Percentiles rank a stretch among this genome's conserved stretches.
Evolutionary conservation across 768 basidiomycete species (phyloP).

Genomic region (Leccinum longicurvipes): DNA sequence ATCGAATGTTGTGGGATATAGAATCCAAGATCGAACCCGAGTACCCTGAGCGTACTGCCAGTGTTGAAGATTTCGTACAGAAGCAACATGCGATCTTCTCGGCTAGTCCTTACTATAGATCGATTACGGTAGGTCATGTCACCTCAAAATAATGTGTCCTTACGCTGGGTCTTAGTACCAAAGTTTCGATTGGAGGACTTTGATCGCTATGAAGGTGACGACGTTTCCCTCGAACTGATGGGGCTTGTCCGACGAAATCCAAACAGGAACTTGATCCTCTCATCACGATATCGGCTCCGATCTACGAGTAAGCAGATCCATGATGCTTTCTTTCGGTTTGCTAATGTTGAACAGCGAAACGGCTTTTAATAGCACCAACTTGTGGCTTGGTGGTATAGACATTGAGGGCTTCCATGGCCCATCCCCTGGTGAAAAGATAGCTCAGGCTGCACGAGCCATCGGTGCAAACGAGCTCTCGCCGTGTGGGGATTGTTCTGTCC

Average conservation of each 20-base stretch:
- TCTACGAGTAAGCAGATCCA: conserved; percentile 51
- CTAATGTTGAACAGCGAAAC: conserved; percentile 35
- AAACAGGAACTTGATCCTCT: conserved; percentile 51
- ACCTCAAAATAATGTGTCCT: background rate
- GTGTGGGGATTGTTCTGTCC: conserved; percentile 40
- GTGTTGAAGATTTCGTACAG: conserved; percentile 58
- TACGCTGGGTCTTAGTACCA: conserved; percentile 51
- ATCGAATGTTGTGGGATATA: conserved; percentile 67
- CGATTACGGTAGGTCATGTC: conserved; percentile 54
- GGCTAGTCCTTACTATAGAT: conserved; percentile 54
- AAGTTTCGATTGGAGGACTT: conserved; percentile 79
- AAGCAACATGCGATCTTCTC: conserved; percentile 58
- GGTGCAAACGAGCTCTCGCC: conserved; percentile 67
- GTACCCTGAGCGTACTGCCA: conserved; percentile 47
- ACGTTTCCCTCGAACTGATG: background rate
- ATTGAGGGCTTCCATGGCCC: conserved; percentile 63
- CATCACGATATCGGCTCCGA: conserved; percentile 60
- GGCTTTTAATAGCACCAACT: conserved; percentile 43
- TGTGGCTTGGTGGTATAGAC: conserved; percentile 69
- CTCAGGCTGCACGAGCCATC: conserved; percentile 64
- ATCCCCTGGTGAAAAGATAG: conserved; percentile 55
- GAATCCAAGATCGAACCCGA: conserved; percentile 71
- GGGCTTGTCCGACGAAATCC: background rate
- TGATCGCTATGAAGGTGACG: conserved; percentile 65
- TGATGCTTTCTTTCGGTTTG: background rate